Base-by-base conservation (phyloP, 208 protist genomes). In the Leishmania braziliensis region DNA sequence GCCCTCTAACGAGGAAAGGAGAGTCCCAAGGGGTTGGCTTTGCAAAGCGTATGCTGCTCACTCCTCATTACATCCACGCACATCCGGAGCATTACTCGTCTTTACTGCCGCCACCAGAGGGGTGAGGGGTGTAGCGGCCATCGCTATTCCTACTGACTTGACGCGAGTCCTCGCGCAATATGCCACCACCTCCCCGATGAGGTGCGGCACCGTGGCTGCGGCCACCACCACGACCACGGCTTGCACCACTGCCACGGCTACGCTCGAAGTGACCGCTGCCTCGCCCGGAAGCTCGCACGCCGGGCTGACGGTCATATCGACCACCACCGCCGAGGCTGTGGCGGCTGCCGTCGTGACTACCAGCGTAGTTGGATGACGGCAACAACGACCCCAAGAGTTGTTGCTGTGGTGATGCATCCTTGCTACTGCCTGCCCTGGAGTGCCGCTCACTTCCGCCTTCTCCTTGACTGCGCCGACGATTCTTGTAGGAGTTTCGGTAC, bases 401-500 rank as follows among this genome's bases (percentile, higher is more conserved):
- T 65, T 79, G 82, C 77, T 74, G 76, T 54, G 54, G 73, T 8
- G 82, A 76, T 36, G 5, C 62, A 0, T 75, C 76, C 10, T 78
- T 85, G 78, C 77, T 81, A 8, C 36, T 63, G 20, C 77, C 81
- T 5, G 69, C 54, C 36, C 73, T 82, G 54, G 77, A 79, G 14
- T 51, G 62, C 51, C 39, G 33, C 72, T 75, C 76, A 48, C 62
- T 81, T 5, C 62, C 65, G 65, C 48, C 60, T 33, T 78, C 71
- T 39, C 50, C 77, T 29, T 78, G 82, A 50, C 77, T 78, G 73
- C 82, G 76, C 9, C 77, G 76, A 33, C 82, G 82, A 48, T 85
- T 78, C 20, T 79, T 76, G 78, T 82, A 85, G 12, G 81, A 76
- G 63, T 80, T 81, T 56, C 77, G 77, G 62, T 77, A 81, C 50